These are phyloP conservation scores for Acacia pycnantha DNA, from an alignment of 331 rosid genomes.

Conservation along the genomic window DNA sequence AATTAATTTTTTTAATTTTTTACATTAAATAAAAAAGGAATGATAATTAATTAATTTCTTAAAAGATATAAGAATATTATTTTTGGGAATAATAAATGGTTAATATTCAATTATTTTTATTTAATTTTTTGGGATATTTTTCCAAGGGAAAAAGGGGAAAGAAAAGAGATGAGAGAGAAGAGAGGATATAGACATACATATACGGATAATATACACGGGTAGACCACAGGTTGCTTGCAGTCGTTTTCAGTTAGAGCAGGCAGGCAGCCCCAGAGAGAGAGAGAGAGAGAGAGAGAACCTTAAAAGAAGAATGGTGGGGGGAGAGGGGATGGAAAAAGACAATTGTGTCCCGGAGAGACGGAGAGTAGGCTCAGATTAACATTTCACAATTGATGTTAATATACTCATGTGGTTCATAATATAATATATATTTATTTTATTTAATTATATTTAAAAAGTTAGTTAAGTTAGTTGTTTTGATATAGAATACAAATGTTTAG, in stretches of 20 bases:
- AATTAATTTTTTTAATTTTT: not conserved
- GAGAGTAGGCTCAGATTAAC: conserved; percentile 23
- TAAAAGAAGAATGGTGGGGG: conserved; percentile 19
- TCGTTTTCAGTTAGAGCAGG: conserved; percentile 82
- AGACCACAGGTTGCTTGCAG: conserved; percentile 84
- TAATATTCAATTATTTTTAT: not conserved
- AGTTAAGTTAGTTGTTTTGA: accelerated
- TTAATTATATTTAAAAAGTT: too few species aligned
- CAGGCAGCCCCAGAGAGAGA: conserved; percentile 17
- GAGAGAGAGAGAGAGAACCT: conserved; percentile 27
- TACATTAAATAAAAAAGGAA: not conserved
- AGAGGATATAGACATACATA: not conserved
- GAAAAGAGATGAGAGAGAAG: not conserved
- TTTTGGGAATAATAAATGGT: too few species aligned
- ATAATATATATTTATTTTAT: too few species aligned
- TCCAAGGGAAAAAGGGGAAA: too few species aligned
- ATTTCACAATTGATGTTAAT: conserved; percentile 26
- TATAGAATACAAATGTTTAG: too few species aligned
- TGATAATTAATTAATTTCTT: not conserved
- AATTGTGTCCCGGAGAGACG: conserved; percentile 40
- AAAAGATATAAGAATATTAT: not conserved
- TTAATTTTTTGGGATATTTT: not conserved
- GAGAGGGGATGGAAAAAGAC: conserved; percentile 29
- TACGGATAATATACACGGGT: conserved; percentile 5
- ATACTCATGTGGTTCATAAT: too few species aligned